phyloP scores from a whole-genome alignment of 2,329 filamentous ascomycete genomes.

The Aspergillus ochraceus region DNA sequence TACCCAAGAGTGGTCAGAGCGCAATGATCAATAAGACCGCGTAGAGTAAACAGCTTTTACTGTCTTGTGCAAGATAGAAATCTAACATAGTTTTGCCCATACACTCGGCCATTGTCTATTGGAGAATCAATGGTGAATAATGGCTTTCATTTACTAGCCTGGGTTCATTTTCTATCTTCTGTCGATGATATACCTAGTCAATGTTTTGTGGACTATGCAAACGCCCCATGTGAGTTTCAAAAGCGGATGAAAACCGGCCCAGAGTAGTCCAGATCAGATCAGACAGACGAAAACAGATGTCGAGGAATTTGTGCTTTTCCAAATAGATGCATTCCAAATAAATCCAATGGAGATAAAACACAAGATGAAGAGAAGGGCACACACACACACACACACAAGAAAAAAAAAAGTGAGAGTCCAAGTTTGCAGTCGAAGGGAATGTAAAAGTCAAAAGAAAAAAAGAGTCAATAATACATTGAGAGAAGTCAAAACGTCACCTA shows the following conservation, averaged over 20 bases:
- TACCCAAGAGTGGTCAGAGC: too few species aligned
- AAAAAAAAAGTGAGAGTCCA: background rate
- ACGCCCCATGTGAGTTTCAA: background rate
- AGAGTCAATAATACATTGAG: slow-evolving; percentile 15
- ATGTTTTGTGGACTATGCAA: background rate
- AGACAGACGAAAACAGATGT: background rate
- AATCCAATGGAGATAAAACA: background rate
- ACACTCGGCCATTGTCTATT: background rate
- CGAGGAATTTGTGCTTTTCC: background rate
- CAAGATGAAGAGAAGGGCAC: background rate
- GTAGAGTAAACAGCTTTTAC: too few species aligned
- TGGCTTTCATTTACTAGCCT: background rate
- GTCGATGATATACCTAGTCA: background rate
- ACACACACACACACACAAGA: too few species aligned
- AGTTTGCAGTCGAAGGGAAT: background rate
- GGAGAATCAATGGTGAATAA: background rate
- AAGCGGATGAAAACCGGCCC: background rate
- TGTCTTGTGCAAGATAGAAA: too few species aligned
- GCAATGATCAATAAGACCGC: too few species aligned
- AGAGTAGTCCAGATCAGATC: background rate
- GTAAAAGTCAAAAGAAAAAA: background rate
- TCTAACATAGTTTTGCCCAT: background rate
- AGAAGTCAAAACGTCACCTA: slow-evolving; percentile 18
- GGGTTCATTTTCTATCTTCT: background rate
- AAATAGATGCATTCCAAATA: background rate